phyloP scores from a whole-genome alignment of 495 filamentous ascomycete genomes.

The Hyaloscypha bicolor region DNA sequence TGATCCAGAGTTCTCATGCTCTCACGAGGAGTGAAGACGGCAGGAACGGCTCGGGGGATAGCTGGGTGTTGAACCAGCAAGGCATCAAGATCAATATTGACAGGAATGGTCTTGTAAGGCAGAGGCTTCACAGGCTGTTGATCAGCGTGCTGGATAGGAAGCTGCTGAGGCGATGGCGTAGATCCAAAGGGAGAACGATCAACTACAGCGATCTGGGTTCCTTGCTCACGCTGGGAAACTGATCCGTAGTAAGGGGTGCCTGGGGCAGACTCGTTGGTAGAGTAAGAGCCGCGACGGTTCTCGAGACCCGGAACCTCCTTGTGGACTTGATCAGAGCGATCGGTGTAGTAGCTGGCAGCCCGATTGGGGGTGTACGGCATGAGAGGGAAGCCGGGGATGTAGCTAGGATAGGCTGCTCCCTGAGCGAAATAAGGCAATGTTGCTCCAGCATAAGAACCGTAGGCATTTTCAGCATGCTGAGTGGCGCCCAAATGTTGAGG shows the following conservation, averaged over 20 bases:
- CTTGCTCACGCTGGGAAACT: constrained; percentile 53
- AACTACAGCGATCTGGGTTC: constrained; percentile 54
- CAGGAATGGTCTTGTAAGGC: constrained; percentile 46
- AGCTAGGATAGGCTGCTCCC: constrained; percentile 38
- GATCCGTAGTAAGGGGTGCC: constrained; percentile 61
- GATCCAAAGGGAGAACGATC: constrained; percentile 63
- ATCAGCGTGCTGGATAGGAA: constrained; percentile 42
- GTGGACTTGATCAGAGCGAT: constrained; percentile 39
- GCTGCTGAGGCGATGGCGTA: constrained; percentile 66
- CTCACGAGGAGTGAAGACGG: constrained; percentile 72
- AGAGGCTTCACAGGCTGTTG: constrained; percentile 51
- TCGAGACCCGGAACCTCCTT: constrained; percentile 59
- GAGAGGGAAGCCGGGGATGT: constrained; percentile 38
- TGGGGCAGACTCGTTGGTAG: constrained; percentile 69
- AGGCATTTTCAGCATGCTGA: constrained; percentile 31
- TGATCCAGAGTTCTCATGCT: constrained; percentile 84
- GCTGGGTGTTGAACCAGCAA: constrained; percentile 73
- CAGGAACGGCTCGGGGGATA: constrained; percentile 89
- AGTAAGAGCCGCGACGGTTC: constrained; percentile 65
- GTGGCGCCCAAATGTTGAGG: constrained; percentile 25
- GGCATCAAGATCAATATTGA: constrained; percentile 67
- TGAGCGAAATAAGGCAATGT: constrained; percentile 33
- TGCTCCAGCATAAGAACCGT: constrained; percentile 20
- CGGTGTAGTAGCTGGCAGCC: constrained; percentile 30
- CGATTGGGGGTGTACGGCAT: constrained; percentile 53